Evolutionary conservation across 1,284 basidiomycete genomes (phyloP).

Genomic region (Amylostereum areolatum): DNA sequence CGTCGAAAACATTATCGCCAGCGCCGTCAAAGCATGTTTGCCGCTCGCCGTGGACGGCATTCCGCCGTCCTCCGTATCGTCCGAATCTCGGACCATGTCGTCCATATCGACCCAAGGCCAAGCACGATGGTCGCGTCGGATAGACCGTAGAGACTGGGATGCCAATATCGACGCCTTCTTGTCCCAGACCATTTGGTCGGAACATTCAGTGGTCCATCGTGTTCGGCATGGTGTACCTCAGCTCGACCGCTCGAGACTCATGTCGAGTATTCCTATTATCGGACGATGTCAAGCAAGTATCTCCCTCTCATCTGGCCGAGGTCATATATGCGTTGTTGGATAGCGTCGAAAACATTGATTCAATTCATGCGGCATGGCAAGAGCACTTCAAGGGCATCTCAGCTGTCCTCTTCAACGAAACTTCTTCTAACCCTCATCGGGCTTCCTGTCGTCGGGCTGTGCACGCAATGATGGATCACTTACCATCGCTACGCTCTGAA

Average conservation of each 20-base stretch:
- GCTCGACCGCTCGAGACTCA: conserved; percentile 11
- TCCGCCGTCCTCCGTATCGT: conserved; percentile 1
- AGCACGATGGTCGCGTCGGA: conserved; percentile 13
- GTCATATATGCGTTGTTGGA: conserved; percentile 40
- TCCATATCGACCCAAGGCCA: conserved; percentile 6
- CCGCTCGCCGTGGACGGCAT: conserved; percentile 38
- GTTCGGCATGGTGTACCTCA: conserved; percentile 35
- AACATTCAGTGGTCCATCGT: conserved; percentile 33
- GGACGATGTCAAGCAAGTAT: conserved; percentile 12
- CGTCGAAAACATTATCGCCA: conserved; percentile 44
- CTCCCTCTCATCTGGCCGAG: conserved; percentile 26
- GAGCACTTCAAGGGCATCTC: conserved; percentile 16
- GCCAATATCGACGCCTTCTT: conserved; percentile 29
- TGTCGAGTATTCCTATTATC: conserved; percentile 27
- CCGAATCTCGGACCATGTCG: conserved; percentile 9
- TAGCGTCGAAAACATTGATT: neutral
- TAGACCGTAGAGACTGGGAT: conserved; percentile 16
- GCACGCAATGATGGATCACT: conserved; percentile 6
- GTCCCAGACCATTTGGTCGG: conserved; percentile 31
- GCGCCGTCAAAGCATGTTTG: conserved; percentile 31
- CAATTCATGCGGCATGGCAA: conserved; percentile 7
- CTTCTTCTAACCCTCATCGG: conserved; percentile 6
- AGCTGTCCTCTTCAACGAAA: conserved; percentile 7
- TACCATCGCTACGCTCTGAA: conserved; percentile 10
- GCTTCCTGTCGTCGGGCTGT: conserved; percentile 12